Base-by-base conservation (phyloP, 768 basidiomycete species). In the Leccinum imitatum region DNA sequence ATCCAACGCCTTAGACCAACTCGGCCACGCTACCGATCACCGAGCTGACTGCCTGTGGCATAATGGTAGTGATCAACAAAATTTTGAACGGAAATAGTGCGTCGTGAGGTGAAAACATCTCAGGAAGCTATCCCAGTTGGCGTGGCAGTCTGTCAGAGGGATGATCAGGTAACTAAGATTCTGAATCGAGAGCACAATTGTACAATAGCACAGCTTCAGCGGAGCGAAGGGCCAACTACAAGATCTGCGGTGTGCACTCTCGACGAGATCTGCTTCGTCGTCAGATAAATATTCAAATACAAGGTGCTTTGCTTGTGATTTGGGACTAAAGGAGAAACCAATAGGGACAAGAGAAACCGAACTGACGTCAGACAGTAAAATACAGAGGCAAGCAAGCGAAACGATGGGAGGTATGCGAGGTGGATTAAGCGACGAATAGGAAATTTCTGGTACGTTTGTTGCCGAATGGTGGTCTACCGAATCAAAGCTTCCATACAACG, bases 1-100 rank as follows among this genome's bases (percentile, higher is more conserved):
- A 88, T 87, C 88, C 87, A 87, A 89, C 88, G 86, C 88, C 88
- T 89, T 90, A 89, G 87, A 89, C 87, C 88, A 78, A 87, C 88
- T 90, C 88, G 87, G 87, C 86, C 88, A 90, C 85, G 82, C 84
- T 85, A 79, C 80, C 80, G 63, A 77, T 67, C 73, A 59, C 37
- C 63, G 62, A 57, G 0, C 1, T 0, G 1, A 47, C 4, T 7
- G 1, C 0, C 19, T 48, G 55, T 54, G 33, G 11, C 14, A 9
- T 10, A 0, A 56, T 57, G 37, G 23, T 14, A 33, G 25, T 48
- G 19, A 19, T 7, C 25, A 3, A 30, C 50, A 30, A n/a, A 17
- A 1, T 14, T 19, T 21, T 23, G n/a, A 14, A 25, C 23, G 14
- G 23, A 25, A 13, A 3, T 48, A 23, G 46, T 14, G 46, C 46